Evolutionary conservation across 1,284 basidiomycete genomes (phyloP), one percentile per base, ranked within the genome.

Genomic region (Sporisorium scitamineum): DNA sequence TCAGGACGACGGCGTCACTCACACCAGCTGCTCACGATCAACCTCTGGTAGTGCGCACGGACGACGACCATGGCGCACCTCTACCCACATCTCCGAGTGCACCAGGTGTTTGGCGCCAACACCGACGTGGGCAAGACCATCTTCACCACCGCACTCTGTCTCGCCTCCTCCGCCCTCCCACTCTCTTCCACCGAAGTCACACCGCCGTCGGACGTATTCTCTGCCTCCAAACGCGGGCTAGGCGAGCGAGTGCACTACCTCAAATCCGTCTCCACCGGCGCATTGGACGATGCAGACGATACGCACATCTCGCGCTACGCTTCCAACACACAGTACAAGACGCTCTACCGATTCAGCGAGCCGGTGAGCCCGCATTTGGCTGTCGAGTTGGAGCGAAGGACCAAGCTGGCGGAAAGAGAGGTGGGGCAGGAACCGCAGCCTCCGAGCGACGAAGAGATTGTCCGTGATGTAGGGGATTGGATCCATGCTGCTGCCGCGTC

Each of bases 311-410:
- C 69, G 5, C 56, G 64, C 24, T 81, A 69, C 54, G 72, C 73
- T 16, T 61, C 78, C 4, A n/a, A 41, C 3, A 57, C 76, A n/a
- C 84, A 88, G 14, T 89, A 91, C 1, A 88, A 90, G 20, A 96
- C 94, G 85, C 87, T 97, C 7, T 95, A 91, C 85, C 91, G 91
- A 56, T 97, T 93, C 79, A 88, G 91, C 47, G 92, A 96, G 63
- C 95, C 96, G 0, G 92, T 98, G 57, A 95, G 93, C 76, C 96
- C 96, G 0, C 96, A 98, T 86, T 87, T 97, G 26, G 96, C 96
- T 1, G 93, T 90, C 2, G 87, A 88, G 70, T 87, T 92, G 60
- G 90, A 90, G 1, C 86, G 87, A 0, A 87, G 88, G 39, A 86
- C 87, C 1, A 60, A 73, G 53, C 41, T 69, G 32, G 54, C 59